Evolutionary conservation across 2,329 filamentous ascomycete genomes (phyloP), one percentile per base, ranked within the genome.

Genomic region (Talaromyces sp.): DNA sequence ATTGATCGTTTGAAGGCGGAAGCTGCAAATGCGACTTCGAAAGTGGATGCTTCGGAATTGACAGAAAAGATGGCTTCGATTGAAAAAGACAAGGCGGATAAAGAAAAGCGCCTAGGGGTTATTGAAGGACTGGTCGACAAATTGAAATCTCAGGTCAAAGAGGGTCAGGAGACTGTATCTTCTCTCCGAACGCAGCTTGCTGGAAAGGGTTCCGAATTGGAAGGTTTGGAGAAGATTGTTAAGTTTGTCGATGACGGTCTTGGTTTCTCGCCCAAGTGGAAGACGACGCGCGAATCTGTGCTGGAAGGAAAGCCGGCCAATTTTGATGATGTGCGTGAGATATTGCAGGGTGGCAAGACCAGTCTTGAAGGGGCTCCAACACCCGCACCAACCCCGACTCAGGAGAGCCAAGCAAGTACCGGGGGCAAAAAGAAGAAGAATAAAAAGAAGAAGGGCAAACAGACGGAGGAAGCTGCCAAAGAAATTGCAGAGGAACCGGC

Each of bases 371-470:
- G 70, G 4, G 10, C 71, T 7, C 69, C 74, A 63, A 59, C 67
- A 6, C 68, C 68, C 9, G 74, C 70, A 47, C 15, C 50, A 54
- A 64, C 69, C n/a, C 67, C 58, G 10, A 47, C 71, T 15, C 69
- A 69, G 54, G 64, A 73, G 49, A 64, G 54, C 10, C 73, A 72
- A 62, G 57, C 69, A 27, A 22, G 45, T 25, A 54, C 68, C 35
- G 60, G 71, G 11, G 71, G 70, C 17, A 73, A 80, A 66, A 94
- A 93, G 79, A 96, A 92, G 78, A 93, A 91, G 77, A 96, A 93
- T 69, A 91, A 91, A 75, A 96, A 94, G 82, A 97, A 96, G 85
- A 90, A 89, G 78, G 86, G 84, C 37, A 87, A 85, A 68, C 76
- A 76, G 7, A 75, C 77, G 7, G 77, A 81, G 9, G 77, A 79